These are phyloP conservation scores for Acorus gramineus DNA, from an alignment of 106 monocot species.

Conservation along the genomic window DNA sequence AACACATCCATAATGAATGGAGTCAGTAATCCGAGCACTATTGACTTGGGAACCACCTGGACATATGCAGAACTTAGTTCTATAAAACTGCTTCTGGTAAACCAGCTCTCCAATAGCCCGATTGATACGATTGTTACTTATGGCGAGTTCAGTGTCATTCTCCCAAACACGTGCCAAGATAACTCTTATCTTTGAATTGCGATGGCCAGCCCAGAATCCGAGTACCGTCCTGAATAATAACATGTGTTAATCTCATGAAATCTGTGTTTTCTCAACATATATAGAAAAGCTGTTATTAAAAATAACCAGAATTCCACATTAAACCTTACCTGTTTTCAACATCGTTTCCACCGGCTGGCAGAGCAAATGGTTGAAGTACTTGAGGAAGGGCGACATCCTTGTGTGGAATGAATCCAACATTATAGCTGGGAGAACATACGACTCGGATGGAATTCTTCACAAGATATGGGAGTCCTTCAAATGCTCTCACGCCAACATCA, in stretches of 20 bases:
- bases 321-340: constrained; percentile 64
- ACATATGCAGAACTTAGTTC: constrained; percentile 89
- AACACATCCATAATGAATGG: constrained; percentile 94
- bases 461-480: constrained; percentile 65
- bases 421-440: constrained; percentile 93
- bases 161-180: constrained; percentile 90
- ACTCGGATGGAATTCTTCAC: constrained; percentile 84
- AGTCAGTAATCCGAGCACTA: constrained; percentile 88
- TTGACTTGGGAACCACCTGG: constrained; percentile 99
- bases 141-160: constrained; percentile 94
- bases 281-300: no score
- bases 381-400: constrained; percentile 98
- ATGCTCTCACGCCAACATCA: constrained; percentile 96
- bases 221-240: constrained; percentile 60
- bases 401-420: constrained; percentile 80
- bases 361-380: constrained; percentile 87
- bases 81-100: constrained; percentile 89
- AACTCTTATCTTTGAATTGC: constrained; percentile 96
- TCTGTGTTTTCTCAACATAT: no score
- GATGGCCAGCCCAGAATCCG: constrained; percentile 97
- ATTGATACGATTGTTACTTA: constrained; percentile 89
- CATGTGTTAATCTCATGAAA: no score
- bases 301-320: background rate
- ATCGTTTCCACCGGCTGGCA: constrained; percentile 87
- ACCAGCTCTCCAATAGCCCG: constrained; percentile 79